Percentiles rank a stretch among this genome's conserved stretches.
Evolutionary conservation across 2,329 filamentous ascomycete species (phyloP).

Genomic region (Claviceps capensis): DNA sequence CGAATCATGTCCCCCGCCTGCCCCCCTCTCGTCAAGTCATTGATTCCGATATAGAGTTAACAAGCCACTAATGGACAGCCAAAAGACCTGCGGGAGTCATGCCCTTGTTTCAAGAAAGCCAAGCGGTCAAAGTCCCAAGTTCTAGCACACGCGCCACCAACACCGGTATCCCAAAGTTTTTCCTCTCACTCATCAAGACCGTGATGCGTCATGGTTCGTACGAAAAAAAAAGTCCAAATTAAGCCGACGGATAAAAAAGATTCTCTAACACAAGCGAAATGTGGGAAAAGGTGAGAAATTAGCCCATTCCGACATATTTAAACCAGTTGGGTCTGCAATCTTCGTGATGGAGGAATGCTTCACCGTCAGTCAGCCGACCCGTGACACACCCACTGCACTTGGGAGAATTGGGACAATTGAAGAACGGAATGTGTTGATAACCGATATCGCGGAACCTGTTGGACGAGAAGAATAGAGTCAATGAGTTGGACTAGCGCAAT

Average conservation of each 20-base stretch:
- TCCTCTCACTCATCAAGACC: background rate
- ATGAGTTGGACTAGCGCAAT: background rate
- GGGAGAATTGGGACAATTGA: conserved; percentile 94
- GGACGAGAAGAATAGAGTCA: background rate
- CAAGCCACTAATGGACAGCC: background rate
- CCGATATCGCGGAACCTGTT: conserved; percentile 95
- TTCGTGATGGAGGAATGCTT: conserved; percentile 71
- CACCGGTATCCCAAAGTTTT: conserved; percentile 2
- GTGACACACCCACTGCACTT: conserved; percentile 84
- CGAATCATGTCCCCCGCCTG: background rate
- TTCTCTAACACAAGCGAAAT: background rate
- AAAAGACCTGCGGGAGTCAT: background rate
- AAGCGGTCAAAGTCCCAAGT: background rate
- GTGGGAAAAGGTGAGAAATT: conserved; percentile 10
- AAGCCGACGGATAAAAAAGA: background rate
- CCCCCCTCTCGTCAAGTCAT: conserved; percentile 2
- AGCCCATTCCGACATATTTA: conserved; percentile 79
- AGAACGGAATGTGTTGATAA: conserved; percentile 96
- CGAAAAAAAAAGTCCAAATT: background rate
- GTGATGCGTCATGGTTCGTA: background rate
- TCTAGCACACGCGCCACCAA: conserved; percentile 5
- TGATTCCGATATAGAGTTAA: conserved; percentile 1
- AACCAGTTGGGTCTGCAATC: conserved; percentile 97
- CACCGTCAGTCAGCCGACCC: conserved; percentile 80
- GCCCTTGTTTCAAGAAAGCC: background rate